phyloP scores from a whole-genome alignment of 352 stramenopile species.

The Plasmopara halstedii region DNA sequence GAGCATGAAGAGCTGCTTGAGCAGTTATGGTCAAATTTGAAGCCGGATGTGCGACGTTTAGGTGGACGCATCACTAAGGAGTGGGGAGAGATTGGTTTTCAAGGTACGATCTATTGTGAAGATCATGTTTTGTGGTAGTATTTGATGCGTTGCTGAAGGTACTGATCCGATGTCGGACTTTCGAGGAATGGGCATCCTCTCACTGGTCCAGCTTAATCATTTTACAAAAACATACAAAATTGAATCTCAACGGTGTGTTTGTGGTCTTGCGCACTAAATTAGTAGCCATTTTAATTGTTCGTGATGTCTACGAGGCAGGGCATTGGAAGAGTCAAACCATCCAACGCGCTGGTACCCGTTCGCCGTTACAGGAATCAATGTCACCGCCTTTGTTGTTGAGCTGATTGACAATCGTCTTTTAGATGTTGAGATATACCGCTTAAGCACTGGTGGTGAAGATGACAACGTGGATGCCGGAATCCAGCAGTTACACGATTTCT shows the following conservation, averaged over 20 bases:
- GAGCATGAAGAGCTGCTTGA: constrained; percentile 76
- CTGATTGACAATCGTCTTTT: constrained; percentile 65
- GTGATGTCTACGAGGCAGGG: constrained; percentile 38
- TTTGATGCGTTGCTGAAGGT: constrained; percentile 21
- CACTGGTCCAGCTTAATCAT: constrained; percentile 65
- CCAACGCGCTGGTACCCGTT: constrained; percentile 83
- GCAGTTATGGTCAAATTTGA: constrained; percentile 69
- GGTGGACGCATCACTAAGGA: constrained; percentile 81
- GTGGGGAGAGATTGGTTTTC: constrained; percentile 83
- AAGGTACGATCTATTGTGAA: constrained; percentile 32
- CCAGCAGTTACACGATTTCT: constrained; percentile 60
- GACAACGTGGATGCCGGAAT: constrained; percentile 33
- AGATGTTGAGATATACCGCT: constrained; percentile 64
- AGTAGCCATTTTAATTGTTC: too few species aligned
- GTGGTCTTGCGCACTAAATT: background rate
- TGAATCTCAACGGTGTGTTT: constrained; percentile 53
- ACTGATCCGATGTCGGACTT: constrained; percentile 84
- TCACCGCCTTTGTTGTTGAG: constrained; percentile 75
- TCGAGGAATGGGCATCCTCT: constrained; percentile 74
- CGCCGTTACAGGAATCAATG: constrained; percentile 80
- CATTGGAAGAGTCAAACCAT: constrained; percentile 75
- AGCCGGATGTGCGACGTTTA: constrained; percentile 64
- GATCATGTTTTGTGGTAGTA: background rate
- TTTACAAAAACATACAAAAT: constrained; percentile 69
- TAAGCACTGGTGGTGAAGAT: constrained; percentile 15